Conservation (phyloP, 1,284 basidiomycete species). For the Malassezia japonica region DNA sequence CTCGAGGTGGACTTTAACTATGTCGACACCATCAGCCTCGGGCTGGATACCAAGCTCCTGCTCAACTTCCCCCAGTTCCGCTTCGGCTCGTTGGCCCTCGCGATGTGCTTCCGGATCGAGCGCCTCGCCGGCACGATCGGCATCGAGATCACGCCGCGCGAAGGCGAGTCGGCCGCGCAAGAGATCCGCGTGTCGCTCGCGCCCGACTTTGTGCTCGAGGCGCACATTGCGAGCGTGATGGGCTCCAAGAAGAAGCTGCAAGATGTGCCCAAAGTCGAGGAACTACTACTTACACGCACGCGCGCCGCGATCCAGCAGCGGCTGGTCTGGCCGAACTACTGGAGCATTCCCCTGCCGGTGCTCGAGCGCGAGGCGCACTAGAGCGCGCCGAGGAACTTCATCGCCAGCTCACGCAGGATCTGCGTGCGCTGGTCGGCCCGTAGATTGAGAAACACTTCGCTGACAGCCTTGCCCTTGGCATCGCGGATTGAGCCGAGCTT, state of each 20-base stretch:
- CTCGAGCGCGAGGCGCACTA: neutral
- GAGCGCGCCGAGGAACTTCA: constrained; percentile 62
- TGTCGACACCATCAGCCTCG: constrained; percentile 52
- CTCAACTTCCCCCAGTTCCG: constrained; percentile 55
- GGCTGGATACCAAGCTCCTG: constrained; percentile 54
- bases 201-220: constrained; percentile 55
- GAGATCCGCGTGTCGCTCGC: constrained; percentile 54
- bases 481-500: constrained; percentile 42
- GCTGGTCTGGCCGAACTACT: constrained; percentile 53
- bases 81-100: constrained; percentile 55
- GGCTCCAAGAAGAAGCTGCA: constrained; percentile 56
- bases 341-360: constrained; percentile 24
- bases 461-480: constrained; percentile 45
- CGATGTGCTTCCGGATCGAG: constrained; percentile 53
- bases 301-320: constrained; percentile 52
- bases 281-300: constrained; percentile 53
- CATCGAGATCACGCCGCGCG: constrained; percentile 3
- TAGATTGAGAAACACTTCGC: constrained; percentile 69
- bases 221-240: constrained; percentile 53
- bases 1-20: constrained; percentile 57
- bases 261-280: constrained; percentile 57
- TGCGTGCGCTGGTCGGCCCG: constrained; percentile 71
- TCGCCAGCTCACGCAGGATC: constrained; percentile 69
- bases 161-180: constrained; percentile 20
- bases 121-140: constrained; percentile 53